These are phyloP conservation scores for Aspergillus transmontanensis DNA, from an alignment of 2,329 filamentous ascomycete species.

Conservation along the genomic window DNA sequence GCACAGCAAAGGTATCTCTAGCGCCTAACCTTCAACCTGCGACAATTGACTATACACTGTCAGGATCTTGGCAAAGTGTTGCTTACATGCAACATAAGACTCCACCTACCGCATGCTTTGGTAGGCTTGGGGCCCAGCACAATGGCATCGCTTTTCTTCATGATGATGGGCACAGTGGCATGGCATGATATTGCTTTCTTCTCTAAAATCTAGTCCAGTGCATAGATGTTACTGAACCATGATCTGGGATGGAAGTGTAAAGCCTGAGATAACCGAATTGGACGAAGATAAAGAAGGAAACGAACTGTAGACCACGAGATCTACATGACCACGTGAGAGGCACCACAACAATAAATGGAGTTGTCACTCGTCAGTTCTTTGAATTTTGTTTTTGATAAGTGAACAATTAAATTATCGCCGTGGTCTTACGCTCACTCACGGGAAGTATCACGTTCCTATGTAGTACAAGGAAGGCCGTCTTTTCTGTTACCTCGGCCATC, in stretches of 20 bases:
- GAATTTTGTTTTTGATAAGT: neutral
- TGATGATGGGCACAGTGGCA: constrained; percentile 9
- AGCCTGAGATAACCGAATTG: neutral
- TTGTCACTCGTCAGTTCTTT: neutral
- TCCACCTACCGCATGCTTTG: constrained; percentile 33
- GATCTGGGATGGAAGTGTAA: neutral
- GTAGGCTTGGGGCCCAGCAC: constrained; percentile 31
- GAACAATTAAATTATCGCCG: neutral
- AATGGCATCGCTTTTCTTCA: constrained; percentile 23
- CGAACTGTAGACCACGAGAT: neutral
- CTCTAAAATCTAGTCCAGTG: neutral
- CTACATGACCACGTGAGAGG: constrained; percentile 1
- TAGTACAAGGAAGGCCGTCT: neutral
- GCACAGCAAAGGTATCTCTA: neutral
- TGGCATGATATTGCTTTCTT: neutral
- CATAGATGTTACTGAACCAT: neutral
- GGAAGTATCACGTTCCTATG: neutral
- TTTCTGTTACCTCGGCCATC: neutral
- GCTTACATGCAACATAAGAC: neutral
- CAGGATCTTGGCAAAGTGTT: constrained; percentile 11
- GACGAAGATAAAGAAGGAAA: neutral
- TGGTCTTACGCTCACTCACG: neutral
- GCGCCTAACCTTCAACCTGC: constrained; percentile 29
- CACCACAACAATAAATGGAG: neutral
- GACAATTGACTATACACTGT: constrained; percentile 31